Base-by-base conservation (phyloP, 1,284 basidiomycete genomes). In the Phenoliferia sp. region DNA sequence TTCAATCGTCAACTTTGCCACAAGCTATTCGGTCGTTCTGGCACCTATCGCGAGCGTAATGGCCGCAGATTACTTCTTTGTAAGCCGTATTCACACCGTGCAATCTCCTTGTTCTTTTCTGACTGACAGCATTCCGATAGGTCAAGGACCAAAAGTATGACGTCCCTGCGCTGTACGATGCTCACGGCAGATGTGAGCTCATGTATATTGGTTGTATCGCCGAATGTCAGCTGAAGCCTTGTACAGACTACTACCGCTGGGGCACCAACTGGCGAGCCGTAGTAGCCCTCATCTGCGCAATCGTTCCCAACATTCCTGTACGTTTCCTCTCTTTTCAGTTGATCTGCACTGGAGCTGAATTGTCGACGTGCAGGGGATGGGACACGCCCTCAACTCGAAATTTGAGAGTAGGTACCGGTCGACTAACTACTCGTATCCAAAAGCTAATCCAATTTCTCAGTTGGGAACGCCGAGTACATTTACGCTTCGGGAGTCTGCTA, bases 241-340 rank as follows among this genome's bases (percentile, higher is more conserved):
- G 22, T 35, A n/a, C 17, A 3, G 31, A 35, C 32, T 33, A 15
- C n/a, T 69, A 64, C 62, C 63, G 31, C 15, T 35, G 32, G 19
- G 70, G 70, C 1, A 59, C 64, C 68, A 72, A 72, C 60, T 59
- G 69, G 7, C 54, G 60, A 2, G 63, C 68, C 1, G 32, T 72
- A 31, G 64, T 34, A 17, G 70, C 68, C 6, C 58, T 72, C 5
- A 5, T 63, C 34, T 9, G 62, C 16, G 32, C 63, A 2, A 56
- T 69, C 29, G 65, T 60, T 26, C 70, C 70, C 5, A 69, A 69
- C 56, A 26, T 71, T 10, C 70, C 56, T 3, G 54, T 56, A 28
- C 22, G 54, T 56, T 6, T 17, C 22, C 6, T 29, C 28, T 9
- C 17, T 17, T 56, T 6, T 28, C 54, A 4, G 9, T 7, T 3